phyloP scores from a whole-genome alignment of 179 eudicot genomes.

The Amaranthus tricolor region DNA sequence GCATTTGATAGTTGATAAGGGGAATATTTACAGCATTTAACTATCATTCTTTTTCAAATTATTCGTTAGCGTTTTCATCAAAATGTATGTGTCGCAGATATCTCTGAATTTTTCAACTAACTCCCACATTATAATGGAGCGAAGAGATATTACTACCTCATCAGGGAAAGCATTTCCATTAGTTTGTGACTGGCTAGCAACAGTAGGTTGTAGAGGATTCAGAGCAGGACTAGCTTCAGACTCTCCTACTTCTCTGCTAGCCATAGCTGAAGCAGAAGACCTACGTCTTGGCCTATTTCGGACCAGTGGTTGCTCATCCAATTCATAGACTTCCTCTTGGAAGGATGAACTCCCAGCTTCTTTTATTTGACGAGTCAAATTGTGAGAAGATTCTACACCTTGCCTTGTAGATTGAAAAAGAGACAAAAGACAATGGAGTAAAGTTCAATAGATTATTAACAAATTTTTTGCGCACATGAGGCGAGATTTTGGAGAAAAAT shows the following conservation, averaged over 20 bases:
- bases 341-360: constrained; percentile 65
- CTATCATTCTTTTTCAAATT: background rate
- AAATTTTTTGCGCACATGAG: background rate
- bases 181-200: constrained; percentile 25
- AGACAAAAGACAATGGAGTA: background rate
- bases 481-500: background rate
- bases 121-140: background rate
- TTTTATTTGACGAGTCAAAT: constrained; percentile 42
- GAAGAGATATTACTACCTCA: constrained; percentile 48
- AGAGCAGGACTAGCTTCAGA: constrained; percentile 42
- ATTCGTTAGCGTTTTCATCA: background rate
- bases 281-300: constrained; percentile 62
- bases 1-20: background rate
- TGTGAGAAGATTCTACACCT: constrained; percentile 26
- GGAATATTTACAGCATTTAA: background rate
- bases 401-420: constrained; percentile 16
- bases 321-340: constrained; percentile 66
- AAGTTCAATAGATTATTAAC: background rate
- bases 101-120: background rate
- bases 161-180: constrained; percentile 47
- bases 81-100: background rate
- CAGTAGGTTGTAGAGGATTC: constrained; percentile 30
- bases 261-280: constrained; percentile 40
- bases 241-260: constrained; percentile 42
- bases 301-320: constrained; percentile 70